A percentile compares a stretch with the other conserved stretches of the same genome.
Evolutionary conservation across 116 monocot genomes (phyloP).

Genomic region (Thalassia testudinum): DNA sequence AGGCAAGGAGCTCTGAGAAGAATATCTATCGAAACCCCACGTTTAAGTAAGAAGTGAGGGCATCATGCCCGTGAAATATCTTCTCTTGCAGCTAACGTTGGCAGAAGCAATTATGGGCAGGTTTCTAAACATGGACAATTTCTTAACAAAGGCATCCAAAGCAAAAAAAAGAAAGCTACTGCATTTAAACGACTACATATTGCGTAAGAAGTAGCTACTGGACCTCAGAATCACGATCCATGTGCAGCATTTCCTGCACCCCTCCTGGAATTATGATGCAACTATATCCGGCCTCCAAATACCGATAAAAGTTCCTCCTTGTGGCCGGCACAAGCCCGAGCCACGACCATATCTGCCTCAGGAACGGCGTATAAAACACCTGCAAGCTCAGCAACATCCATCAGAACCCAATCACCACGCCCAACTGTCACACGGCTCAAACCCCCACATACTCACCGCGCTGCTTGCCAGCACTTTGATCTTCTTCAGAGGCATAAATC

Average conservation of each 20-base stretch:
- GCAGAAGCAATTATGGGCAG: too few species aligned
- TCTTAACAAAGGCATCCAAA: too few species aligned
- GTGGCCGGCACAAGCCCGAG: slow-evolving; percentile 65
- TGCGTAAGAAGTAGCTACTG: not conserved
- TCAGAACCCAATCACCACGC: not conserved
- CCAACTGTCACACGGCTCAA: not conserved
- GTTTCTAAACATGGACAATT: too few species aligned
- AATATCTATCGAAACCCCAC: too few species aligned
- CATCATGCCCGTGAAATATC: too few species aligned
- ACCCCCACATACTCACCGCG: slow-evolving; percentile 38
- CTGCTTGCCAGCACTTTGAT: slow-evolving; percentile 89
- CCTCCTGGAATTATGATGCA: slow-evolving; percentile 80
- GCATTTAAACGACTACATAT: too few species aligned
- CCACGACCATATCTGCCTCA: slow-evolving; percentile 98
- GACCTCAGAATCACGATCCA: slow-evolving; percentile 81
- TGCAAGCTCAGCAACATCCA: slow-evolving; percentile 6
- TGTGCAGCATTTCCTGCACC: slow-evolving; percentile 69
- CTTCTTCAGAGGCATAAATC: slow-evolving; percentile 84
- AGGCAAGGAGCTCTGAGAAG: too few species aligned
- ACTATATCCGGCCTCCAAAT: slow-evolving; percentile 52
- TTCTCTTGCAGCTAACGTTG: too few species aligned
- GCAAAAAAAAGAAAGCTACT: too few species aligned
- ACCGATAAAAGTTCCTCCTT: slow-evolving; percentile 54
- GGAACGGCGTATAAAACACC: slow-evolving; percentile 89
- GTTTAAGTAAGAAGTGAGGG: too few species aligned